A percentile compares a stretch with the other conserved stretches of the same genome.
Conservation (phyloP, 805 yeast species). For the Saturnispora hagleri region DNA sequence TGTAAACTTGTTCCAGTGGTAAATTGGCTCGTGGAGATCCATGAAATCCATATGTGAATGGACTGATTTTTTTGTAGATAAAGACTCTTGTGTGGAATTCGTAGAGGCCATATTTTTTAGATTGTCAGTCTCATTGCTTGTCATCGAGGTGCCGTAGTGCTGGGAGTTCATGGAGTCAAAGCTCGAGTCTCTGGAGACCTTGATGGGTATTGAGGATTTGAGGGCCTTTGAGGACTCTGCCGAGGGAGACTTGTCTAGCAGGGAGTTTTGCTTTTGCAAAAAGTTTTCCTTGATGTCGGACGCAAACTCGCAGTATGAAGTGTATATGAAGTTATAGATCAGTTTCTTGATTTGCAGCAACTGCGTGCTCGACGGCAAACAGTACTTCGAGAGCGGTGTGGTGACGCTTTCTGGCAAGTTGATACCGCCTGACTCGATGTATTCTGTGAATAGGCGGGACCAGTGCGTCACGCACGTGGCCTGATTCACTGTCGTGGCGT, state of each 20-base stretch:
- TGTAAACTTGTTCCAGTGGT: conserved; percentile 20
- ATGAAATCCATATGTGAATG: neutral
- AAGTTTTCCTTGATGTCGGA: conserved; percentile 5
- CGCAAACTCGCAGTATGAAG: conserved; percentile 25
- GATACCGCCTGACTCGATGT: conserved; percentile 25
- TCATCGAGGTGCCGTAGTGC: neutral
- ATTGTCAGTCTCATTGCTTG: neutral
- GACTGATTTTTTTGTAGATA: neutral
- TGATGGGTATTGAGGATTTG: neutral
- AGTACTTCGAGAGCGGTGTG: conserved; percentile 9
- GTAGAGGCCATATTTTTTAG: neutral
- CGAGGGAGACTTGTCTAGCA: neutral
- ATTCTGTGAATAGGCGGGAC: conserved; percentile 21
- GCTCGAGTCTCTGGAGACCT: neutral
- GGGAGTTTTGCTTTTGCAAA: neutral
- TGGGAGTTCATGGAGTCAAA: neutral
- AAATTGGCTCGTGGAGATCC: neutral
- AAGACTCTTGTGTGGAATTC: neutral
- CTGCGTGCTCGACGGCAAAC: conserved; percentile 16
- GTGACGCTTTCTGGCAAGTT: conserved; percentile 26
- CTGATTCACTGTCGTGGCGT: conserved; percentile 6
- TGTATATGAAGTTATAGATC: conserved; percentile 21
- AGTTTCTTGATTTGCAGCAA: conserved; percentile 17
- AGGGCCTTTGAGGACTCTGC: neutral
- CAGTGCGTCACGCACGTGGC: conserved; percentile 12